These are phyloP conservation scores for Malus asiatica DNA, from an alignment of 306 rosid species.

Conservation along the genomic window DNA sequence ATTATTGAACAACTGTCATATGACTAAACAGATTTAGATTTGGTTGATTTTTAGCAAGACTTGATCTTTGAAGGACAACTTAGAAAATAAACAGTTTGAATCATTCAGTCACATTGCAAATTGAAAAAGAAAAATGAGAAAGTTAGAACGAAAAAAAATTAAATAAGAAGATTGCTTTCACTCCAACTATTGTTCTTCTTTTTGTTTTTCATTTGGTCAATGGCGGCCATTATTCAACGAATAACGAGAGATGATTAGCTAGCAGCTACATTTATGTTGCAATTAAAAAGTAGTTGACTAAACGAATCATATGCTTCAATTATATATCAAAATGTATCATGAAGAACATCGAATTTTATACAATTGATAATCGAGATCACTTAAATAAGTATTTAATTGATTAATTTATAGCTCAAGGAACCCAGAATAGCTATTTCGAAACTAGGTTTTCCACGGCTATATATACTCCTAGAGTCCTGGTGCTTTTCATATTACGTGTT, in stretches of 20 bases:
- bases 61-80: too few relatives aligned
- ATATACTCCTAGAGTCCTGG: neutral
- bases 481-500: neutral
- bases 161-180: too few relatives aligned
- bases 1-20: too few relatives aligned
- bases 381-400: neutral
- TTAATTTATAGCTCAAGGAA: neutral
- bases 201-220: neutral
- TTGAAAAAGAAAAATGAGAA: too few relatives aligned
- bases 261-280: neutral
- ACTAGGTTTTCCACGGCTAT: neutral
- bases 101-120: too few relatives aligned
- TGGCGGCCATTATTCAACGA: neutral
- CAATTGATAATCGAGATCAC: too few relatives aligned
- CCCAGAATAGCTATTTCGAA: neutral
- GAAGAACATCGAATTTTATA: too few relatives aligned
- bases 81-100: too few relatives aligned
- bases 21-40: too few relatives aligned
- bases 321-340: neutral
- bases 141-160: too few relatives aligned
- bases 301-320: neutral
- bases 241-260: neutral
- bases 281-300: neutral
- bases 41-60: too few relatives aligned
- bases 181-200: neutral